Evolutionary conservation across 2,329 filamentous ascomycete species (phyloP).

Genomic region (Colletotrichum sp.): DNA sequence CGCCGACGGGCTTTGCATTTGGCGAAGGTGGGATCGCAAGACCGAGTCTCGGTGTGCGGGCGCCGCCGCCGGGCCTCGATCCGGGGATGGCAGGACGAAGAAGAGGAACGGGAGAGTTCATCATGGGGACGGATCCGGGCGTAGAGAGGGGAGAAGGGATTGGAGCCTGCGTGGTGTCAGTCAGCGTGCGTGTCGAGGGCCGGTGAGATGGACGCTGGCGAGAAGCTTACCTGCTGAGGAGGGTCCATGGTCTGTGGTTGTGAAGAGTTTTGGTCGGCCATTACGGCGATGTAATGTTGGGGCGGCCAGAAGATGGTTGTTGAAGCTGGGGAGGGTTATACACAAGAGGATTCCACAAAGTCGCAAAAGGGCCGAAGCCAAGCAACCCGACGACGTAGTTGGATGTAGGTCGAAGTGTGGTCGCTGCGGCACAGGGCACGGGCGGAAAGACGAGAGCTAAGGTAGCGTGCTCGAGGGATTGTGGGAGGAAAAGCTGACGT

Average conservation of each 20-base stretch:
- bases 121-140: conserved; percentile 53
- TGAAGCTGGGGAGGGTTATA: not conserved
- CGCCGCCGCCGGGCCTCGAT: conserved; percentile 62
- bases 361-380: conserved; percentile 14
- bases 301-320: not conserved
- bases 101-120: conserved; percentile 80
- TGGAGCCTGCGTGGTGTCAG: not conserved
- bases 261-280: conserved; percentile 18
- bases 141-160: conserved; percentile 30
- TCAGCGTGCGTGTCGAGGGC: not conserved
- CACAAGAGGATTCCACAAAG: not conserved
- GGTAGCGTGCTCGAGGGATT: conserved; percentile 1
- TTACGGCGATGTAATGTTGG: not conserved
- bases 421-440: not conserved
- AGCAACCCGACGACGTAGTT: conserved; percentile 9
- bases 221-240: conserved; percentile 19
- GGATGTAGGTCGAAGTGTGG: not conserved
- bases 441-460: not conserved
- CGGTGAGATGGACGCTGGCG: not conserved
- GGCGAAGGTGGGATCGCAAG: conserved; percentile 90
- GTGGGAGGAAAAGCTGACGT: conserved; percentile 9
- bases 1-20: conserved; percentile 75
- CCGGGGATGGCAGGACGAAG: conserved; percentile 84
- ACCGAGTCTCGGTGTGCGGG: conserved; percentile 77
- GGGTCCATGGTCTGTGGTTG: conserved; percentile 20